These are phyloP conservation scores for Aspergillus sergii DNA, from an alignment of 2,329 filamentous ascomycete species.

Conservation along the genomic window DNA sequence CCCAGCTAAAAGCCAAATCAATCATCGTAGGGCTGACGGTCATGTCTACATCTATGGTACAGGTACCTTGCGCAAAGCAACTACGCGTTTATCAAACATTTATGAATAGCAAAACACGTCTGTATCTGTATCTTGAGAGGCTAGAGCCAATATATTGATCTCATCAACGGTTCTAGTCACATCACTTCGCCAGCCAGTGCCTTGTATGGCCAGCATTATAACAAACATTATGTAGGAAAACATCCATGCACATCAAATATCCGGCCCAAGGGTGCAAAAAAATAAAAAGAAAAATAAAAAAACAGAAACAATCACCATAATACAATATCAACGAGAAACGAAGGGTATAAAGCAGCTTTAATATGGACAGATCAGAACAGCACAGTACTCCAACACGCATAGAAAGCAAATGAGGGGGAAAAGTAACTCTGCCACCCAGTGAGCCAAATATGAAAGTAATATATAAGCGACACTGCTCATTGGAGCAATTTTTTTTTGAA, in stretches of 20 bases:
- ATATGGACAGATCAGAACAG: neutral
- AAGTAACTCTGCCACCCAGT: neutral
- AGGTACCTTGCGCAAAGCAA: neutral
- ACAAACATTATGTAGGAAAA: slow-evolving; percentile 4
- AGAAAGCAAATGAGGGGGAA: neutral
- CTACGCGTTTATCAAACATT: neutral
- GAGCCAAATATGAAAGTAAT: neutral
- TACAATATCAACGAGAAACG: slow-evolving; percentile 9
- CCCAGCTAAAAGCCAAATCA: neutral
- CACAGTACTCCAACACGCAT: neutral
- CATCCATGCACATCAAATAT: neutral
- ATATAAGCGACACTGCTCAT: neutral
- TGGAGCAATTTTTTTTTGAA: neutral
- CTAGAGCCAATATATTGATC: neutral
- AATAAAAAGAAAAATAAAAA: too few relatives aligned
- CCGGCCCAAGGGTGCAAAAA: neutral
- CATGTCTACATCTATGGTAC: neutral
- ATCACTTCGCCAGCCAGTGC: neutral
- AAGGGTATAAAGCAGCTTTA: slow-evolving; percentile 14
- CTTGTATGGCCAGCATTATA: slow-evolving; percentile 1
- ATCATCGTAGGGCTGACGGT: neutral
- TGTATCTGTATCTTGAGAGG: neutral
- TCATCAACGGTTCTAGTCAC: neutral
- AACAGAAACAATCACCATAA: neutral
- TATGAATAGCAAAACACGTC: neutral